phyloP scores from a whole-genome alignment of 2,329 filamentous ascomycete genomes.

The Fusarium sp. region DNA sequence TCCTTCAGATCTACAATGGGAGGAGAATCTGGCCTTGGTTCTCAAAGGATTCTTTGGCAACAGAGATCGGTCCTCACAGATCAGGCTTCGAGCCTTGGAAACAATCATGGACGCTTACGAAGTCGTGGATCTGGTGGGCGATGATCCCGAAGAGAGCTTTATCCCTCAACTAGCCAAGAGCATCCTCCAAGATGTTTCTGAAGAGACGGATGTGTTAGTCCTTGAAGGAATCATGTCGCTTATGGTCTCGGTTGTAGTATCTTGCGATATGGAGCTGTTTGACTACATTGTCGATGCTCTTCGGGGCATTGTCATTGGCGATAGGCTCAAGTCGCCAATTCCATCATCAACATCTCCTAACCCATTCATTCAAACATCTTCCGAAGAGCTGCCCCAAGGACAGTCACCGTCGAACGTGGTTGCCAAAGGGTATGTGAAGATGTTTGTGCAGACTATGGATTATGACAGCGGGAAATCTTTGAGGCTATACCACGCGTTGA shows the following conservation, averaged over 20 bases:
- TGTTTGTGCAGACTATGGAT: slow-evolving; percentile 82
- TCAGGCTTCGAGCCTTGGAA: slow-evolving; percentile 72
- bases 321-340: slow-evolving; percentile 60
- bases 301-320: slow-evolving; percentile 62
- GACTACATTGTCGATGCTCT: slow-evolving; percentile 67
- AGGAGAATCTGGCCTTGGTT: slow-evolving; percentile 71
- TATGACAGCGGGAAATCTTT: slow-evolving; percentile 73
- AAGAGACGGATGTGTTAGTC: slow-evolving; percentile 74
- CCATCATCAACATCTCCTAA: slow-evolving; percentile 47
- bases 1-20: slow-evolving; percentile 77
- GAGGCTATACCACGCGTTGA: slow-evolving; percentile 71
- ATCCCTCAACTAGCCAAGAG: slow-evolving; percentile 70
- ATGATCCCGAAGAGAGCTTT: slow-evolving; percentile 68
- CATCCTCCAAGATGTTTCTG: slow-evolving; percentile 70
- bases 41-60: slow-evolving; percentile 74
- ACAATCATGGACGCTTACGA: slow-evolving; percentile 71
- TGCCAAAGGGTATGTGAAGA: slow-evolving; percentile 75
- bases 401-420: slow-evolving; percentile 77
- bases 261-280: slow-evolving; percentile 70
- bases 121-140: slow-evolving; percentile 68
- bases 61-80: slow-evolving; percentile 68
- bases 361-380: slow-evolving; percentile 36
- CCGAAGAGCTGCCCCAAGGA: slow-evolving; percentile 46
- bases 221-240: slow-evolving; percentile 74
- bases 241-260: slow-evolving; percentile 72